Conservation (phyloP, 2,329 filamentous ascomycete genomes). For the Diaporthe sp. region DNA sequence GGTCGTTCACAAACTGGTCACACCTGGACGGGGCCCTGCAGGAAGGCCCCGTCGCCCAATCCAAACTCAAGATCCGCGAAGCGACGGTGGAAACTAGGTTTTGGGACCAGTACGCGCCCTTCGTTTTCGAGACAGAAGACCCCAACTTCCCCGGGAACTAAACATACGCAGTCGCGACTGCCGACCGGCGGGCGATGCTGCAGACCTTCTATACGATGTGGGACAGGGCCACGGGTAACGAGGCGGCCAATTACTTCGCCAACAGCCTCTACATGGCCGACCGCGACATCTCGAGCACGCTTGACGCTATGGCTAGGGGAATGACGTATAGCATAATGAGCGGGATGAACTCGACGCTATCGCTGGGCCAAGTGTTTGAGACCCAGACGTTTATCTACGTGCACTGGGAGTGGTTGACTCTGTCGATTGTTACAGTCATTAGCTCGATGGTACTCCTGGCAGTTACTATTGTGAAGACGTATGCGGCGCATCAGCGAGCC, state of each 20-base stretch:
- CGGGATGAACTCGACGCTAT: not conserved
- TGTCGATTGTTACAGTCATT: not conserved
- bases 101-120: not conserved
- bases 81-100: not conserved
- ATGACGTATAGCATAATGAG: constrained; percentile 2
- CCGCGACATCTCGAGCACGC: not conserved
- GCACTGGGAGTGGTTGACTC: not conserved
- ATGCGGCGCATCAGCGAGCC: not conserved
- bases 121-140: not conserved
- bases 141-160: not conserved
- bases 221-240: not conserved
- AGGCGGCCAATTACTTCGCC: not conserved
- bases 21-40: not conserved
- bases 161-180: not conserved
- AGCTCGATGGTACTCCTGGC: not conserved
- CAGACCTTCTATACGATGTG: not conserved
- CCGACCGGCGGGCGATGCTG: not conserved
- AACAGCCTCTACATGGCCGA: constrained; percentile 7
- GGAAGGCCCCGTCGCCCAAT: not conserved
- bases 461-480: not conserved
- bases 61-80: not conserved
- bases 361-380: not conserved
- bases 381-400: not conserved
- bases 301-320: not conserved
- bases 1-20: constrained; percentile 4